Conservation (phyloP, 495 filamentous ascomycete genomes). For the Penicillium macrosclerotiorum region DNA sequence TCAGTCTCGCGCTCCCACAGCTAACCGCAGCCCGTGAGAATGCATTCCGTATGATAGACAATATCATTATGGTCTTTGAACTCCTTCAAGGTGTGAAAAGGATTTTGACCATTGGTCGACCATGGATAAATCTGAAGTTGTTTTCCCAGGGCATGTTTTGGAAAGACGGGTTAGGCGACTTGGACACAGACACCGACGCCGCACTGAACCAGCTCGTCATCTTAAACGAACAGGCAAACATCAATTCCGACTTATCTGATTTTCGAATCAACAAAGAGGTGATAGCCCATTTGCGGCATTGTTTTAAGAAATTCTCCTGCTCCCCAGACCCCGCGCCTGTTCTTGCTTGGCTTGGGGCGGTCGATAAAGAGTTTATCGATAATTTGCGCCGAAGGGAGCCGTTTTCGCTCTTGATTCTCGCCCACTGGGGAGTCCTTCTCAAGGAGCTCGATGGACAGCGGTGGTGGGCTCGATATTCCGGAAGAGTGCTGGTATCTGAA, state of each 20-base stretch:
- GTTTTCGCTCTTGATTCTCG: slow-evolving; percentile 26
- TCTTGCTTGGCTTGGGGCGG: slow-evolving; percentile 27
- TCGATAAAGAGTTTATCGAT: slow-evolving; percentile 27
- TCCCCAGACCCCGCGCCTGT: slow-evolving; percentile 22
- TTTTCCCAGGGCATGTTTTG: slow-evolving; percentile 23
- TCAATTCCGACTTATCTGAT: slow-evolving; percentile 4
- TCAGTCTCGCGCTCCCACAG: slow-evolving; percentile 40
- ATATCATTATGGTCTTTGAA: slow-evolving; percentile 26
- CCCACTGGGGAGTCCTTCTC: slow-evolving; percentile 30
- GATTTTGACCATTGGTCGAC: slow-evolving; percentile 19
- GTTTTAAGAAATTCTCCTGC: slow-evolving; percentile 20
- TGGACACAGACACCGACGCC: slow-evolving; percentile 16
- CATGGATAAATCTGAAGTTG: slow-evolving; percentile 23
- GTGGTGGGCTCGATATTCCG: slow-evolving; percentile 31
- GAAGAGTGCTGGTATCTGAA: slow-evolving; percentile 25
- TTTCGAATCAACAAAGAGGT: slow-evolving; percentile 21
- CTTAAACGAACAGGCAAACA: slow-evolving; percentile 25
- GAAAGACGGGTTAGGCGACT: slow-evolving; percentile 4
- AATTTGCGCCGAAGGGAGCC: slow-evolving; percentile 20
- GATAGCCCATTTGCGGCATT: slow-evolving; percentile 25
- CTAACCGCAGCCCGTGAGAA: slow-evolving; percentile 21
- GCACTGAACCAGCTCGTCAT: slow-evolving; percentile 15
- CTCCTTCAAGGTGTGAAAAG: slow-evolving; percentile 31
- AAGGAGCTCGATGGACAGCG: slow-evolving; percentile 18
- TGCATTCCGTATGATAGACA: slow-evolving; percentile 23